Evolutionary conservation across 2,329 filamentous ascomycete species (phyloP).

Genomic region (Orbilia brochopaga): DNA sequence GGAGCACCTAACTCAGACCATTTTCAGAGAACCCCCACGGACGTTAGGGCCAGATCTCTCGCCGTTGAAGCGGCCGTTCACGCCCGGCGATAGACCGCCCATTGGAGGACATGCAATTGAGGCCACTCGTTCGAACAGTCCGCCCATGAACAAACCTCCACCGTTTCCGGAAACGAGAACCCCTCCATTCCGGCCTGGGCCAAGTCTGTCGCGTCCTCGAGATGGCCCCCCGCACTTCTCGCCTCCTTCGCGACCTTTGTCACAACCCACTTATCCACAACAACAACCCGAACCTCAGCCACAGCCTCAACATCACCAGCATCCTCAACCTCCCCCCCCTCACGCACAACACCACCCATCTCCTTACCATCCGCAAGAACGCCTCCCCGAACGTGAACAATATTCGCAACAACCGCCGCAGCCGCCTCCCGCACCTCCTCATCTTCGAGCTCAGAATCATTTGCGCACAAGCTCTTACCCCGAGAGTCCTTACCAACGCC

Average conservation of each 20-base stretch:
- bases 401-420: conserved; percentile 30
- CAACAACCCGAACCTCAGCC: conserved; percentile 23
- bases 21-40: conserved; percentile 36
- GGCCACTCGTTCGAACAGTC: conserved; percentile 40
- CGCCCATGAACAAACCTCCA: conserved; percentile 33
- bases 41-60: conserved; percentile 39
- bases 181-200: conserved; percentile 34
- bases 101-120: conserved; percentile 46
- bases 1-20: conserved; percentile 35
- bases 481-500: conserved; percentile 36
- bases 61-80: conserved; percentile 45
- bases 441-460: conserved; percentile 35
- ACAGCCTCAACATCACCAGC: conserved; percentile 2
- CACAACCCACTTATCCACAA: conserved; percentile 39
- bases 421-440: conserved; percentile 29
- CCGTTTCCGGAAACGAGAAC: conserved; percentile 39
- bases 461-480: conserved; percentile 43
- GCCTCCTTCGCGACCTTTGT: conserved; percentile 39
- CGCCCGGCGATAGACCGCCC: conserved; percentile 34
- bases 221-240: conserved; percentile 33
- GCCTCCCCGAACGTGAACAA: conserved; percentile 32
- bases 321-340: conserved; percentile 6
- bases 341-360: conserved; percentile 18
- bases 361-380: conserved; percentile 35
- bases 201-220: conserved; percentile 34